These are phyloP conservation scores for Ceratobasidium sp. DNA, from an alignment of 1,284 basidiomycete species.

Conservation along the genomic window DNA sequence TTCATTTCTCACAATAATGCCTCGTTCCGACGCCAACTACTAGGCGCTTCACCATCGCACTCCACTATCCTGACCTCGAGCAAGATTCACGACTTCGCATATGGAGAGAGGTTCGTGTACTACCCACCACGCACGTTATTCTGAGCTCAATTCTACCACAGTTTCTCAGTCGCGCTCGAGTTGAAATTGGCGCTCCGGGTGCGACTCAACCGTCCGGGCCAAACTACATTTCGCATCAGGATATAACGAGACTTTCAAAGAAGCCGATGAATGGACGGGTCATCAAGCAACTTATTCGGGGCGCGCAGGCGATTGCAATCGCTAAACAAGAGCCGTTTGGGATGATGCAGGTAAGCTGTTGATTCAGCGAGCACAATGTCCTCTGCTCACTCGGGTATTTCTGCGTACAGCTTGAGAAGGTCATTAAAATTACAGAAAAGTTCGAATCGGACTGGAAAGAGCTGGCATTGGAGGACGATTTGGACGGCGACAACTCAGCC, in stretches of 20 bases:
- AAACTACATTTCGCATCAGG: constrained; percentile 23
- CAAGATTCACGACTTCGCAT: constrained; percentile 8
- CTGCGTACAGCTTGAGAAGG: not conserved
- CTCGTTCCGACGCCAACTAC: not conserved
- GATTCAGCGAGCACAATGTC: not conserved
- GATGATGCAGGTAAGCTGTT: not conserved
- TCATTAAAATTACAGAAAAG: constrained; percentile 13
- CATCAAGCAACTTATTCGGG: constrained; percentile 22
- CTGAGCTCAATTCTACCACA: not conserved
- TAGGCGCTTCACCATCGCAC: constrained; percentile 19
- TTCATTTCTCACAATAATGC: not conserved
- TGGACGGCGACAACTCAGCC: constrained; percentile 2
- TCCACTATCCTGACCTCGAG: constrained; percentile 27
- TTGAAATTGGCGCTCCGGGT: constrained; percentile 10
- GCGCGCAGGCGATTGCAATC: constrained; percentile 31
- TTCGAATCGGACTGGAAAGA: constrained; percentile 37
- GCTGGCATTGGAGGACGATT: constrained; percentile 11
- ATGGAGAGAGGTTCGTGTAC: constrained; percentile 23
- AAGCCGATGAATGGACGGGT: constrained; percentile 29
- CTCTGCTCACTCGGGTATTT: not conserved
- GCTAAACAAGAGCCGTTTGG: constrained; percentile 26
- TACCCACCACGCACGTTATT: not conserved
- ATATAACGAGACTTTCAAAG: constrained; percentile 2
- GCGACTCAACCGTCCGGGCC: constrained; percentile 5
- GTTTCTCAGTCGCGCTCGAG: constrained; percentile 3